Conservation (phyloP, 2,329 filamentous ascomycete species). For the Falciphora oryzae region DNA sequence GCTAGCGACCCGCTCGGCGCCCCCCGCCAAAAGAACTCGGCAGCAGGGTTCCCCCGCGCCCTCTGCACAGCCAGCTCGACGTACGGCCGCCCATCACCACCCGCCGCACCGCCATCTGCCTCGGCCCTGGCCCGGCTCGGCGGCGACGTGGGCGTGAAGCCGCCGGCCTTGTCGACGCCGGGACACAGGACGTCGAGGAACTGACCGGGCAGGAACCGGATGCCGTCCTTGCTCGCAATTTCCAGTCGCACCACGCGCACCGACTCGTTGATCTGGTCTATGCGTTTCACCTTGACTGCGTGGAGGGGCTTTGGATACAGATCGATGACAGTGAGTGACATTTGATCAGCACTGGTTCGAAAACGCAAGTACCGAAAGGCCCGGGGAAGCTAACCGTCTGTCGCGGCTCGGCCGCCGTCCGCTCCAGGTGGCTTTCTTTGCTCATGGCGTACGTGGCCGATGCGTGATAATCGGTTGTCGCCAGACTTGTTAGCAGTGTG, state of each 20-base stretch:
- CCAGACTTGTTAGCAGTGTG: too few relatives aligned
- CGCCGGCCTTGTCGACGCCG: conserved; percentile 62
- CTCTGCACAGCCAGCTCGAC: conserved; percentile 75
- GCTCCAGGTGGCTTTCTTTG: conserved; percentile 54
- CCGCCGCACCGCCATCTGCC: background rate
- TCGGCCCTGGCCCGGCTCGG: conserved; percentile 32
- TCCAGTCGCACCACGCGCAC: conserved; percentile 63
- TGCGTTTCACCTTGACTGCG: conserved; percentile 51
- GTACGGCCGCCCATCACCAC: conserved; percentile 32
- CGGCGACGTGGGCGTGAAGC: conserved; percentile 81
- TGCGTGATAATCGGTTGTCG: too few relatives aligned
- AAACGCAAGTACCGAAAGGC: background rate
- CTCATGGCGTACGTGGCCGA: conserved; percentile 5
- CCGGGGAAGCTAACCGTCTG: conserved; percentile 40
- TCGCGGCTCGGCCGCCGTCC: conserved; percentile 69
- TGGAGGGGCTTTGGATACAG: conserved; percentile 42
- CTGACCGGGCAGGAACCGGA: conserved; percentile 73
- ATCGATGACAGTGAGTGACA: too few relatives aligned
- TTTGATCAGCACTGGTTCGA: conserved; percentile 5
- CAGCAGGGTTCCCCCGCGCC: conserved; percentile 64
- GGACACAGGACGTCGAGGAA: conserved; percentile 84
- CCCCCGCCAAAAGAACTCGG: conserved; percentile 67
- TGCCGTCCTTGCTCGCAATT: conserved; percentile 15
- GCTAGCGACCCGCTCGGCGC: background rate
- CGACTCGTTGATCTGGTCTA: conserved; percentile 59